Conservation (phyloP, 805 yeast species). For the Starmerella khaoyaiensis region DNA sequence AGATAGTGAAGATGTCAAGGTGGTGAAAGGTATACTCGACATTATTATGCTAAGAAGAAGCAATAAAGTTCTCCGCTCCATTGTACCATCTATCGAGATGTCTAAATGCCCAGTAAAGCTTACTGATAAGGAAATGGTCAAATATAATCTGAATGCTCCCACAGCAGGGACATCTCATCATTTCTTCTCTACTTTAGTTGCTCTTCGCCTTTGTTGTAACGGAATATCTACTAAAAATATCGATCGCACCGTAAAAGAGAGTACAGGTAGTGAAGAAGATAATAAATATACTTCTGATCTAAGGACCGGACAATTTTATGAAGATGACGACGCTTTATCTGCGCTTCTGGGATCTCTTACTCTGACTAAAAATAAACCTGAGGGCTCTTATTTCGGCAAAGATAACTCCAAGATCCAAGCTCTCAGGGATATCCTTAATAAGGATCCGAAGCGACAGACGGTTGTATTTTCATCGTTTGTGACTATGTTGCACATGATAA, state of each 20-base stretch:
- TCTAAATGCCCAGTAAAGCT: slow-evolving; percentile 3
- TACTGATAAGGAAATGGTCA: not conserved
- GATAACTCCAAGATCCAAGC: slow-evolving; percentile 26
- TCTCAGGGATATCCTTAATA: slow-evolving; percentile 27
- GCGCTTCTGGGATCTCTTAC: not conserved
- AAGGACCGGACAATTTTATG: too few relatives aligned
- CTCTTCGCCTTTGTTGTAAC: too few relatives aligned
- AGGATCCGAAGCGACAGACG: slow-evolving; percentile 31
- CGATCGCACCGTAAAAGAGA: too few relatives aligned
- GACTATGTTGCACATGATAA: slow-evolving; percentile 27
- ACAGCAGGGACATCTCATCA: too few relatives aligned
- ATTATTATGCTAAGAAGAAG: slow-evolving; percentile 37
- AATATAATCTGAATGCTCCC: too few relatives aligned
- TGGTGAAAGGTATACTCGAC: slow-evolving; percentile 16
- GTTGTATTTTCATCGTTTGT: slow-evolving; percentile 37
- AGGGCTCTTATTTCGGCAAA: slow-evolving; percentile 4
- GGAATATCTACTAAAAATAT: too few relatives aligned
- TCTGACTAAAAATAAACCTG: not conserved
- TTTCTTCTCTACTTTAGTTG: too few relatives aligned
- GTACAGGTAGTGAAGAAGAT: too few relatives aligned
- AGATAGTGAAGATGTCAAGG: not conserved
- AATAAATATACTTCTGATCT: too few relatives aligned
- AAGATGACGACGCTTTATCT: slow-evolving; percentile 9
- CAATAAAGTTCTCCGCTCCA: slow-evolving; percentile 28
- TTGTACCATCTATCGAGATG: slow-evolving; percentile 14